Evolutionary conservation across 495 filamentous ascomycete genomes (phyloP).

Genomic region (Penicillium roqueforti): DNA sequence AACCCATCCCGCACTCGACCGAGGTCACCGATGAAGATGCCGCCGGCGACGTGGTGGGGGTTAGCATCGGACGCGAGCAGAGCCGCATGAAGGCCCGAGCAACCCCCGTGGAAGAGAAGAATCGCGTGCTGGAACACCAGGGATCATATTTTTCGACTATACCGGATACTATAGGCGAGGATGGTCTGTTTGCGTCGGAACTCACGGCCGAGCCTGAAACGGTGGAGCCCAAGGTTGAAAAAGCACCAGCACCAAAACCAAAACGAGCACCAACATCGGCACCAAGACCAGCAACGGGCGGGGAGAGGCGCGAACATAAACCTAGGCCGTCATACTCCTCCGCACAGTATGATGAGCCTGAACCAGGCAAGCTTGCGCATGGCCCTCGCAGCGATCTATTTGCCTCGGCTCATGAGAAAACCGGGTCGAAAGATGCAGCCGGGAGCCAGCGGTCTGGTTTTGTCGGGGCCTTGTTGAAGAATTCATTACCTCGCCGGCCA

Average conservation of each 20-base stretch:
- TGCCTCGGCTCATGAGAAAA: background rate
- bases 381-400: slow-evolving; percentile 19
- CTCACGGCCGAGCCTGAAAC: slow-evolving; percentile 37
- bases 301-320: background rate
- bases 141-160: slow-evolving; percentile 52
- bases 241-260: background rate
- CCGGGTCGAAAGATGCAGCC: slow-evolving; percentile 13
- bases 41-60: slow-evolving; percentile 65
- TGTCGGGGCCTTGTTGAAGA: slow-evolving; percentile 40
- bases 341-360: background rate
- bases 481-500: slow-evolving; percentile 33
- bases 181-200: slow-evolving; percentile 32
- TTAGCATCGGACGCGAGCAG: slow-evolving; percentile 70
- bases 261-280: background rate
- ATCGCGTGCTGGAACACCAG: slow-evolving; percentile 56
- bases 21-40: slow-evolving; percentile 35
- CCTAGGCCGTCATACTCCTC: slow-evolving; percentile 8
- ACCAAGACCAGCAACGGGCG: background rate
- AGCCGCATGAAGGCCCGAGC: slow-evolving; percentile 65
- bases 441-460: slow-evolving; percentile 32
- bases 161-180: slow-evolving; percentile 22
- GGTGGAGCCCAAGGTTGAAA: slow-evolving; percentile 7
- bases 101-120: slow-evolving; percentile 74
- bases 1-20: slow-evolving; percentile 10
- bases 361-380: slow-evolving; percentile 6